Evolutionary conservation across 2,329 filamentous ascomycete species (phyloP).

Genomic region (Hypoxylon sp.): DNA sequence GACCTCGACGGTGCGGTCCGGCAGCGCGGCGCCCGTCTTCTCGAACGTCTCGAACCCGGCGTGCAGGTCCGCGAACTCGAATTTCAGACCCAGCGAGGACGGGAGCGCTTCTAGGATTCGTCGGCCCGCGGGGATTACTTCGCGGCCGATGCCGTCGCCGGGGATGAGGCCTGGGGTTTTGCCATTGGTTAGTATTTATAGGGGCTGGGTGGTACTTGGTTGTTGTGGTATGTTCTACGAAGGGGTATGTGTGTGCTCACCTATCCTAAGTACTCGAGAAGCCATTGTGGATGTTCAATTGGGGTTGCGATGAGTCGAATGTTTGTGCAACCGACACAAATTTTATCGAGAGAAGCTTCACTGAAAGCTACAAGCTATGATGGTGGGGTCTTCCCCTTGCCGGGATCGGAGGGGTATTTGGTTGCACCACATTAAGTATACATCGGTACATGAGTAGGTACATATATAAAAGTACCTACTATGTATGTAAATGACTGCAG

Average conservation of each 20-base stretch:
- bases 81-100: conserved; percentile 87
- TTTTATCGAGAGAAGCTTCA: conserved; percentile 17
- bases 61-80: conserved; percentile 91
- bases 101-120: conserved; percentile 92
- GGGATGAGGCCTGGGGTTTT: conserved; percentile 81
- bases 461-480: too few relatives aligned
- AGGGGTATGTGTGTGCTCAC: conserved; percentile 59
- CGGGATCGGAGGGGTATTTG: conserved; percentile 32
- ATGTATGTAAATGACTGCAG: too few relatives aligned
- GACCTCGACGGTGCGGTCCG: conserved; percentile 88
- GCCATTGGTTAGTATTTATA: neutral
- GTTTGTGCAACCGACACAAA: conserved; percentile 9
- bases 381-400: conserved; percentile 27
- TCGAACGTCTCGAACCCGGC: conserved; percentile 96
- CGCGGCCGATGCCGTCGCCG: conserved; percentile 96
- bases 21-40: conserved; percentile 85
- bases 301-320: conserved; percentile 13
- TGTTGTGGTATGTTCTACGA: too few relatives aligned
- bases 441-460: too few relatives aligned
- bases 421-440: too few relatives aligned
- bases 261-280: conserved; percentile 72
- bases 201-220: too few relatives aligned
- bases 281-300: conserved; percentile 61
- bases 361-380: conserved; percentile 1
- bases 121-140: conserved; percentile 95